Evolutionary conservation across 176 grass and related monocot genomes (phyloP), one percentile per base, ranked within the genome.

Genomic region (Tillandsia fasciculata): DNA sequence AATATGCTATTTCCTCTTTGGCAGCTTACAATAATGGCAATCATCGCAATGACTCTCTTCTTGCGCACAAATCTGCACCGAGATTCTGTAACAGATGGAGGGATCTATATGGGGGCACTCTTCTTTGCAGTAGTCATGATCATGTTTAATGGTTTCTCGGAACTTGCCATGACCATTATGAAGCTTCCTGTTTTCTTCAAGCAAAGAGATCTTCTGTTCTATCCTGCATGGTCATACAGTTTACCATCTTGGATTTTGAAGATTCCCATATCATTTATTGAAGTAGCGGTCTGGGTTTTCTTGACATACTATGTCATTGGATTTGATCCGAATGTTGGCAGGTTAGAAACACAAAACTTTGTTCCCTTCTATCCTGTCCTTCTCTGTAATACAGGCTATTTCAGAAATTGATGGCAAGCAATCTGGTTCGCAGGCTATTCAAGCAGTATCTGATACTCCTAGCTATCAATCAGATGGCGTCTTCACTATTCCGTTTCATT

Each of bases 131-230:
- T 90, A 50, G 11, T 92, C 49, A 69, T 85, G 77, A 83, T 99
- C 61, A 80, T 99, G 89, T 93, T 93, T 48, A 99, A 93, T 67
- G 94, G 94, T 3, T 83, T 93, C 50, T 66, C 87, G 26, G 94
- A 99, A 63, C 18, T 90, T 28, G 86, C 87, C 9, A 74, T 99
- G 75, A 80, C 79, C 1, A 78, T 93, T 56, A 48, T 81, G 18
- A 99, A 90, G 74, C 65, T 99, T 63, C 90, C 94, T 26, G 89
- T 93, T 51, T 99, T 99, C 77, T 99, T 90, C 66, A 99, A 92
- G 64, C 94, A 99, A 59, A 88, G 89, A 69, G 87, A 99, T 52
- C 84, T 93, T 8, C 89, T 83, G 11, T 99, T 99, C 74, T 99
- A 74, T 80, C 94, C 94, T 4, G 94, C 94, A 64, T 99, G 94